Evolutionary conservation across 768 basidiomycete genomes (phyloP).

Genomic region (Kwoniella dendrophila): DNA sequence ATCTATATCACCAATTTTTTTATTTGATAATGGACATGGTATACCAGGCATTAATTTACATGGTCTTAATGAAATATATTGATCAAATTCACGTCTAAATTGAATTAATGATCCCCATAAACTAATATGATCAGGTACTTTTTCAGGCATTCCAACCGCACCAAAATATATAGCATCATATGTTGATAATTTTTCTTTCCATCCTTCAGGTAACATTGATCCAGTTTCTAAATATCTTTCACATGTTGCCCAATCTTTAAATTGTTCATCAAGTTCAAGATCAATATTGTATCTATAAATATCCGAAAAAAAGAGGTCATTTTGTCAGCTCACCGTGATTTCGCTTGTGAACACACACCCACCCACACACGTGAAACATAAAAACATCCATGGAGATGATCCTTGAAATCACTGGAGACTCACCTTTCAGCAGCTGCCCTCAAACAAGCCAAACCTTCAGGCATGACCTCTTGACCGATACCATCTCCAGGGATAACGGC

Average conservation of each 20-base stretch:
- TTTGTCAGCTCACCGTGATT: too few species aligned
- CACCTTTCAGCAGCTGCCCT: slow-evolving; percentile 51
- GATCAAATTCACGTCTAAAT: slow-evolving; percentile 63
- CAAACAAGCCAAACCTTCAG: slow-evolving; percentile 60
- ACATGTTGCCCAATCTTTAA: slow-evolving; percentile 40
- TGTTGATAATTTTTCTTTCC: slow-evolving; percentile 32
- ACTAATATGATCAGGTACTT: slow-evolving; percentile 65
- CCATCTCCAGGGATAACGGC: slow-evolving; percentile 45
- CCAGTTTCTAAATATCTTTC: slow-evolving; percentile 59
- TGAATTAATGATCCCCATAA: slow-evolving; percentile 63
- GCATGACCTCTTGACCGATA: slow-evolving; percentile 63
- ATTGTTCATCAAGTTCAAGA: slow-evolving; percentile 59
- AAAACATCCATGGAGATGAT: too few species aligned
- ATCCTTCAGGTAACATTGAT: slow-evolving; percentile 58
- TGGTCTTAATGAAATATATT: slow-evolving; percentile 59
- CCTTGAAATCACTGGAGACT: slow-evolving; percentile 2
- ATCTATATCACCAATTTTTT: slow-evolving; percentile 59
- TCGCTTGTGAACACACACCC: too few species aligned
- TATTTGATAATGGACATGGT: slow-evolving; percentile 59
- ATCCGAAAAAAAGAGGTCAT: slow-evolving; percentile 26
- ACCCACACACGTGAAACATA: too few species aligned
- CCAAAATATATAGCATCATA: slow-evolving; percentile 58
- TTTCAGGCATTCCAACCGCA: slow-evolving; percentile 59
- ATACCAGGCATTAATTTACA: slow-evolving; percentile 62
- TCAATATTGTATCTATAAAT: slow-evolving; percentile 59